Evolutionary conservation across 345 rosid genomes (phyloP).

Genomic region (Eutrema yunnanense): DNA sequence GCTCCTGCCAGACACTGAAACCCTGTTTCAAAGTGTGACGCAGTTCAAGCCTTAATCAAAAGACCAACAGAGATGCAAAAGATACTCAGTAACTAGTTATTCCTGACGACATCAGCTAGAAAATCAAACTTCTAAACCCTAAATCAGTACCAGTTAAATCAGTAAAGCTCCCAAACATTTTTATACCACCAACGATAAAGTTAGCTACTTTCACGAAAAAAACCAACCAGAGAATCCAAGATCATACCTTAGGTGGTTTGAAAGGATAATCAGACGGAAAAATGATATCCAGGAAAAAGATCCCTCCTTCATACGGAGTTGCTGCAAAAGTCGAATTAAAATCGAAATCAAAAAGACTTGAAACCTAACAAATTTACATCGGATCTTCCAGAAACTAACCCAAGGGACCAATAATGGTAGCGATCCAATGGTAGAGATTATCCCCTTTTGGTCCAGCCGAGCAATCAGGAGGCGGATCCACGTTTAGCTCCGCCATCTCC

Average conservation of each 20-base stretch:
- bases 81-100: background rate
- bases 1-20: background rate
- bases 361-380: background rate
- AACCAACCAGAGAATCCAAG: background rate
- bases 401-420: slow-evolving; percentile 76
- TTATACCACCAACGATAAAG: background rate
- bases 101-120: background rate
- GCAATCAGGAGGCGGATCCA: slow-evolving; percentile 70
- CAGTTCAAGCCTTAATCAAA: background rate
- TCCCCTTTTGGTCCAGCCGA: slow-evolving; percentile 95
- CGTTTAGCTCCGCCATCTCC: slow-evolving; percentile 77
- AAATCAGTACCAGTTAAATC: background rate
- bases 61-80: background rate
- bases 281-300: slow-evolving; percentile 68
- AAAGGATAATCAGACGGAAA: slow-evolving; percentile 89
- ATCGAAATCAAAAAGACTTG: background rate
- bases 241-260: slow-evolving; percentile 77
- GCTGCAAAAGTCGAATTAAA: slow-evolving; percentile 35
- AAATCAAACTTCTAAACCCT: background rate
- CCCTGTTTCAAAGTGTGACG: background rate
- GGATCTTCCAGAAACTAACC: slow-evolving; percentile 34
- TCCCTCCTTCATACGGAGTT: slow-evolving; percentile 85
- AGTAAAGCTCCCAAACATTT: background rate
- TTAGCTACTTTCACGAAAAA: background rate
- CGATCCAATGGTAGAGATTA: slow-evolving; percentile 87